Percentiles rank a stretch among this genome's conserved stretches.
These are phyloP conservation scores for Pythium sukuiense DNA, from an alignment of 352 stramenopile genomes.

Conservation along the genomic window DNA sequence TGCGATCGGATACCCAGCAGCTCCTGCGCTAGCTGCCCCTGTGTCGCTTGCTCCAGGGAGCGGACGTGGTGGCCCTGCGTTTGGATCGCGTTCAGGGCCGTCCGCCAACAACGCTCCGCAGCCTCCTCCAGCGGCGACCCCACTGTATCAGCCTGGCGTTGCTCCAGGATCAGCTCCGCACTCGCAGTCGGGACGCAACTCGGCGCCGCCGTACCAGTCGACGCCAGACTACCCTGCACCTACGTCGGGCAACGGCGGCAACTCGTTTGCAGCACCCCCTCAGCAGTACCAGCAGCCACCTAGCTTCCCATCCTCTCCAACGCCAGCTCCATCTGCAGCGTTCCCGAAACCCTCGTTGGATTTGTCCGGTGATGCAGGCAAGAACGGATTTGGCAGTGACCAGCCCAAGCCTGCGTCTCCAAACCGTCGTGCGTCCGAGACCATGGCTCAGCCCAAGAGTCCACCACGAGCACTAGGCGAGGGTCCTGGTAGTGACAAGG, in stretches of 20 bases:
- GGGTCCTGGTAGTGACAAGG: conserved; percentile 73
- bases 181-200: conserved; percentile 17
- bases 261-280: neutral
- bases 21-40: neutral
- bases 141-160: neutral
- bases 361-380: conserved; percentile 43
- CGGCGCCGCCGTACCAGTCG: conserved; percentile 17
- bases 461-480: conserved; percentile 24
- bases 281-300: conserved; percentile 1
- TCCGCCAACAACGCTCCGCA: conserved; percentile 1
- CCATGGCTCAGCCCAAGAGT: conserved; percentile 22
- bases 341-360: conserved; percentile 49
- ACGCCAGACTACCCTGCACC: conserved; percentile 13
- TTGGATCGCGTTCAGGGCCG: conserved; percentile 2
- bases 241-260: conserved; percentile 16
- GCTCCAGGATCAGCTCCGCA: conserved; percentile 19
- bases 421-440: conserved; percentile 16
- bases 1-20: conserved; percentile 18
- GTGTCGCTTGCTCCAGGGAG: conserved; percentile 9
- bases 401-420: conserved; percentile 1
- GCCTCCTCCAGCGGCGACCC: neutral
- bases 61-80: conserved; percentile 17
- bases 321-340: conserved; percentile 8
- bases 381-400: conserved; percentile 27
- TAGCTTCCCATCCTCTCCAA: conserved; percentile 14